Conservation (phyloP, 352 stramenopile species). For the Peronosclerospora sorghi region DNA sequence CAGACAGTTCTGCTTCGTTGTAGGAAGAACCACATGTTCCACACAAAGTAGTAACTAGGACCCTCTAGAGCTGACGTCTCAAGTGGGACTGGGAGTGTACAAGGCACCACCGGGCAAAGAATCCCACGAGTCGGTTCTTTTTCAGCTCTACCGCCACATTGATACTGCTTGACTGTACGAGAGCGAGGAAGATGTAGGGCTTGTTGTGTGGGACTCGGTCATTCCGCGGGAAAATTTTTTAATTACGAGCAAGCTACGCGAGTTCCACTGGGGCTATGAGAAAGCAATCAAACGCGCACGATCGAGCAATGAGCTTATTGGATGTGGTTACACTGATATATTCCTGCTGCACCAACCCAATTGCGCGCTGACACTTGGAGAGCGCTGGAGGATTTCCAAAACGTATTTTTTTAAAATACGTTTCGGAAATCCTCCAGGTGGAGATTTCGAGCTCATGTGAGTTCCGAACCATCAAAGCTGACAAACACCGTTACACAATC, state of each 20-base stretch:
- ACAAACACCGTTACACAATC: no score
- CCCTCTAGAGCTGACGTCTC: no score
- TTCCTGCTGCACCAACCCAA: conserved; percentile 52
- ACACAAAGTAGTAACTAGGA: no score
- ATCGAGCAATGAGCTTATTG: conserved; percentile 41
- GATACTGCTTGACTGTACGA: conserved; percentile 75
- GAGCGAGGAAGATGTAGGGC: conserved; percentile 71
- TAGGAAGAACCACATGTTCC: no score
- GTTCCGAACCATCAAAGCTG: no score
- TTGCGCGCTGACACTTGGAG: conserved; percentile 28
- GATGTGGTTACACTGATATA: conserved; percentile 66
- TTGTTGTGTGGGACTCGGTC: conserved; percentile 43
- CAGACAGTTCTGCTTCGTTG: no score
- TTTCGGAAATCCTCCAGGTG: no score
- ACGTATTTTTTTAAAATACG: no score
- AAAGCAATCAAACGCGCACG: conserved; percentile 36
- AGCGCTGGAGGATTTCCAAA: conserved; percentile 30
- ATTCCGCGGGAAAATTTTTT: conserved; percentile 58
- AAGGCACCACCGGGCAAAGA: conserved; percentile 26
- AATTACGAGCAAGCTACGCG: conserved; percentile 64
- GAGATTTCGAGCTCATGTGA: no score
- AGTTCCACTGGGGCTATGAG: conserved; percentile 58
- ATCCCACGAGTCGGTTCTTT: conserved; percentile 21
- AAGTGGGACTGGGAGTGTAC: conserved; percentile 34
- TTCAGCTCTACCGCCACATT: conserved; percentile 68